Evolutionary conservation across 129 eudicot genomes (phyloP).

Genomic region (Chrysanthemum seticuspe): DNA sequence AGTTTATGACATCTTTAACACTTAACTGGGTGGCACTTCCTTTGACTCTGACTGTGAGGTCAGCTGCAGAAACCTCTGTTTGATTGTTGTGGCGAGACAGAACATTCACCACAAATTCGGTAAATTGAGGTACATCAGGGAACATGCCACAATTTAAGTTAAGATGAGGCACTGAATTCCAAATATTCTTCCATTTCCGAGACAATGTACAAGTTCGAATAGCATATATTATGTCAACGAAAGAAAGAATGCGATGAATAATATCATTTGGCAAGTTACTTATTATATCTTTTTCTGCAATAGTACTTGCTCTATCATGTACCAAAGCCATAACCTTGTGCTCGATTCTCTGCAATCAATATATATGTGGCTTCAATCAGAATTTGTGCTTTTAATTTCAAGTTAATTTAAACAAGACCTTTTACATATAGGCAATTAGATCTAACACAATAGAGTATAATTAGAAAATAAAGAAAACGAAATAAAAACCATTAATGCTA

Average conservation of each 20-base stretch:
- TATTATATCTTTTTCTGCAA: constrained; percentile 17
- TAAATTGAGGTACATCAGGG: not conserved
- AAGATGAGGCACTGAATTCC: constrained; percentile 10
- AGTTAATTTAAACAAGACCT: too few species aligned
- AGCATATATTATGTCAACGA: constrained; percentile 12
- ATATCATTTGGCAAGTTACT: constrained; percentile 25
- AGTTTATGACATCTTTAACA: constrained; percentile 11
- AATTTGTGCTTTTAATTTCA: too few species aligned
- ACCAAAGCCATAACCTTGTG: not conserved
- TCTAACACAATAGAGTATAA: too few species aligned
- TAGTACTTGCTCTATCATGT: not conserved
- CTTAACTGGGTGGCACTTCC: not conserved
- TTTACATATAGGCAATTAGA: too few species aligned
- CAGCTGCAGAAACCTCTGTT: not conserved
- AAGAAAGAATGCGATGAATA: constrained; percentile 25
- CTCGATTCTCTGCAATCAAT: too few species aligned
- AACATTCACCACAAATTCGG: constrained; percentile 1
- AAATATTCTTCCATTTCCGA: constrained; percentile 8
- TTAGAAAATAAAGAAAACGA: too few species aligned
- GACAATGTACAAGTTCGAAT: constrained; percentile 19
- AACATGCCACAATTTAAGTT: not conserved
- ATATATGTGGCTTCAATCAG: too few species aligned
- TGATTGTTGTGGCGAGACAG: not conserved
- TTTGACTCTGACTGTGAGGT: not conserved
- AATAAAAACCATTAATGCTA: too few species aligned